Evolutionary conservation across 2,329 filamentous ascomycete species (phyloP).

Genomic region (Fusarium acutatum): DNA sequence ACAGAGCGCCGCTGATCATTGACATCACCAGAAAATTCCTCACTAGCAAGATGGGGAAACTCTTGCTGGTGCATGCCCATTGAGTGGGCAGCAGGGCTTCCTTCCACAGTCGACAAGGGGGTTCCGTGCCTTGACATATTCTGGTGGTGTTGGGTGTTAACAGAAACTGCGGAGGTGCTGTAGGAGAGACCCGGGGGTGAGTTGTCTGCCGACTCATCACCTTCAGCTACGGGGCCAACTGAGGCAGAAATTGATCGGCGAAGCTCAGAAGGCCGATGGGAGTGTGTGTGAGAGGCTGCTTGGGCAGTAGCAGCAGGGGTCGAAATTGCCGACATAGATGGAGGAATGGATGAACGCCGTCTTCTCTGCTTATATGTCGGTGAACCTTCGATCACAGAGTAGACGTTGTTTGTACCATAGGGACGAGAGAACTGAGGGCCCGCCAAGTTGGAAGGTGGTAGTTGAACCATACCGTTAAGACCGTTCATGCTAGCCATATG

Average conservation of each 20-base stretch:
- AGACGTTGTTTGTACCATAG: conserved; percentile 80
- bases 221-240: conserved; percentile 81
- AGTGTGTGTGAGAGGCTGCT: conserved; percentile 73
- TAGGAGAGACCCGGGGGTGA: conserved; percentile 81
- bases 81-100: conserved; percentile 78
- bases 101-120: conserved; percentile 85
- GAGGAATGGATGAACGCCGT: conserved; percentile 90
- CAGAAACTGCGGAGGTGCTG: conserved; percentile 72
- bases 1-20: conserved; percentile 70
- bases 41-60: conserved; percentile 68
- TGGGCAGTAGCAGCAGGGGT: conserved; percentile 72
- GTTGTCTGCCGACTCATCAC: conserved; percentile 79
- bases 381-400: conserved; percentile 96
- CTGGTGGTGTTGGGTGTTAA: conserved; percentile 74
- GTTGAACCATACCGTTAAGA: conserved; percentile 89
- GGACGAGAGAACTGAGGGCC: conserved; percentile 81
- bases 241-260: conserved; percentile 90
- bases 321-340: conserved; percentile 74
- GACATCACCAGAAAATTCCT: conserved; percentile 68
- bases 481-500: conserved; percentile 76
- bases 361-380: conserved; percentile 98
- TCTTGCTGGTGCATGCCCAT: conserved; percentile 79
- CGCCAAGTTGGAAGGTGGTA: conserved; percentile 85
- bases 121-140: conserved; percentile 91
- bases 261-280: conserved; percentile 87